These are phyloP conservation scores for Yamadazyma ubonensis DNA, from an alignment of 805 yeast species.

Conservation along the genomic window DNA sequence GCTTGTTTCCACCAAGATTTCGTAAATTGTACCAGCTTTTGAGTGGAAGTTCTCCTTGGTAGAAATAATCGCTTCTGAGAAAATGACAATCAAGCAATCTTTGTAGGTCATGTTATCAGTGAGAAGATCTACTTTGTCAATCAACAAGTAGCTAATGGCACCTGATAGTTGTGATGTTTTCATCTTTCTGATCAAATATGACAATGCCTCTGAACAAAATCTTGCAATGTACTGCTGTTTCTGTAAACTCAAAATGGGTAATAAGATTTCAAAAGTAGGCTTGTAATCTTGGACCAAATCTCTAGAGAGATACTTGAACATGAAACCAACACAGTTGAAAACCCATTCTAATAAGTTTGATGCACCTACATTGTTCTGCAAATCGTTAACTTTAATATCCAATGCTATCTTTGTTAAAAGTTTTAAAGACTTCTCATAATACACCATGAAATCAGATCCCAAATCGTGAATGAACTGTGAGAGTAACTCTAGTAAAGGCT, in stretches of 20 bases:
- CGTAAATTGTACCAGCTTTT: constrained; percentile 54
- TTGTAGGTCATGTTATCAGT: constrained; percentile 49
- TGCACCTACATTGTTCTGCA: constrained; percentile 54
- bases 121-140: constrained; percentile 28
- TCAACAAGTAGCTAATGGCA: constrained; percentile 47
- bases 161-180: constrained; percentile 43
- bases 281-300: constrained; percentile 55
- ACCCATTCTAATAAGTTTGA: constrained; percentile 74
- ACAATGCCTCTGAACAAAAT: constrained; percentile 87
- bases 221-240: constrained; percentile 66
- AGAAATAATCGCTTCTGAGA: constrained; percentile 72
- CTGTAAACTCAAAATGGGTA: constrained; percentile 59
- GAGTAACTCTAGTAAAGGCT: constrained; percentile 73
- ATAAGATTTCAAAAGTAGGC: constrained; percentile 65
- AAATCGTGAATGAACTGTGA: constrained; percentile 89
- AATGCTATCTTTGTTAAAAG: constrained; percentile 49
- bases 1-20: constrained; percentile 37
- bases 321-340: constrained; percentile 80
- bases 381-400: constrained; percentile 38
- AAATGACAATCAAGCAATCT: constrained; percentile 57
- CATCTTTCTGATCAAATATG: constrained; percentile 76
- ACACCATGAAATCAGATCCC: constrained; percentile 85
- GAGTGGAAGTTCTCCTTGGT: constrained; percentile 76
- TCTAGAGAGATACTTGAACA: constrained; percentile 82
- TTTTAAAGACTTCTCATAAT: constrained; percentile 53